These are phyloP conservation scores for Silene coronaria DNA, from an alignment of 179 eudicot genomes.

Conservation along the genomic window DNA sequence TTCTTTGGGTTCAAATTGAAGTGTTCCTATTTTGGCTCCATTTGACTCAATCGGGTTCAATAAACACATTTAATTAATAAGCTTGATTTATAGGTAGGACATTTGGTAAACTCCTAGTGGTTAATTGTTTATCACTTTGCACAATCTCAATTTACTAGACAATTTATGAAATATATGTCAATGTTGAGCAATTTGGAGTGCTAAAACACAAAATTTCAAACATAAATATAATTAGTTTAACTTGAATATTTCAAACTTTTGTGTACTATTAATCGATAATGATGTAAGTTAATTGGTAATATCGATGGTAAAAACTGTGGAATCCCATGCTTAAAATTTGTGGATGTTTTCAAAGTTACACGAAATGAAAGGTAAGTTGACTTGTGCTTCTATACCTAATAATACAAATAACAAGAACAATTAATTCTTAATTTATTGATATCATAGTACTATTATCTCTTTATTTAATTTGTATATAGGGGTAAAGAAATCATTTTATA, in stretches of 20 bases:
- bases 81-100: slow-evolving; percentile 18
- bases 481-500: too few species aligned
- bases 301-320: slow-evolving; percentile 45
- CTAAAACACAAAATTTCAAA: slow-evolving; percentile 30
- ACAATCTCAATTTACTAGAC: slow-evolving; percentile 30
- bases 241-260: slow-evolving; percentile 31
- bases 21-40: slow-evolving; percentile 29
- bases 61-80: slow-evolving; percentile 19
- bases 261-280: slow-evolving; percentile 24
- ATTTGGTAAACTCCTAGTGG: slow-evolving; percentile 33
- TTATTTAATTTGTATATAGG: too few species aligned
- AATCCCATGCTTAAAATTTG: slow-evolving; percentile 39
- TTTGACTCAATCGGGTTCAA: slow-evolving; percentile 31
- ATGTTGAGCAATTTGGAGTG: slow-evolving; percentile 32
- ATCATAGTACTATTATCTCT: background rate
- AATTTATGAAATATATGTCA: slow-evolving; percentile 36
- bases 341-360: slow-evolving; percentile 28
- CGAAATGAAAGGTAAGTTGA: slow-evolving; percentile 41
- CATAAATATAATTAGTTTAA: slow-evolving; percentile 15
- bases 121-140: slow-evolving; percentile 26
- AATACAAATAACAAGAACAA: slow-evolving; percentile 13
- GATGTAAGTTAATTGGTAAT: slow-evolving; percentile 25
- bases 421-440: background rate
- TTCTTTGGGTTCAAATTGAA: slow-evolving; percentile 6
- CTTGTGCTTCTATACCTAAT: slow-evolving; percentile 21